A percentile compares a stretch with the other conserved stretches of the same genome.
phyloP scores from a whole-genome alignment of 495 filamentous ascomycete species.

The Saxophila tyrrhenica region DNA sequence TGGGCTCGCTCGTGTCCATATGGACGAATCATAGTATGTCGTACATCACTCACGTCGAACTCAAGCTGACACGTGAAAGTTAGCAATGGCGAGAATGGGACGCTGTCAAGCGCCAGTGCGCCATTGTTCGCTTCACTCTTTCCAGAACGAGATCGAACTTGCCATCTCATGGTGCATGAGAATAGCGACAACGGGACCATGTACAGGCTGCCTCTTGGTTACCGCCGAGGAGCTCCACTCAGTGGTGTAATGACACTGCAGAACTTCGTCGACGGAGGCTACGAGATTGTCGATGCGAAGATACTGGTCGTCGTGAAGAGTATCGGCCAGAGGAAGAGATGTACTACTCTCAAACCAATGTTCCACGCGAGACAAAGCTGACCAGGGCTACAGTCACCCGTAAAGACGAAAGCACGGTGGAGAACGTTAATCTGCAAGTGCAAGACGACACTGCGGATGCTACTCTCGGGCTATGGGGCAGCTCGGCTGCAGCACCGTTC shows the following conservation, averaged over 20 bases:
- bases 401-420: conserved; percentile 33
- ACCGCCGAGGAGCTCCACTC: conserved; percentile 27
- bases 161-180: conserved; percentile 42
- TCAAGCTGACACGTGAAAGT: conserved; percentile 2
- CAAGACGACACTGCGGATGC: conserved; percentile 51
- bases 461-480: conserved; percentile 43
- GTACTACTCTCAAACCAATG: conserved; percentile 14
- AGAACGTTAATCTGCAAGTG: conserved; percentile 42
- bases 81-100: conserved; percentile 26
- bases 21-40: conserved; percentile 25
- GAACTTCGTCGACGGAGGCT: conserved; percentile 41
- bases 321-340: conserved; percentile 38
- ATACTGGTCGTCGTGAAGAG: conserved; percentile 47
- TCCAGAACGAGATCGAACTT: conserved; percentile 39
- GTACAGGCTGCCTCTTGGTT: conserved; percentile 38
- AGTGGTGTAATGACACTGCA: conserved; percentile 44
- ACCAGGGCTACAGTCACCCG: conserved; percentile 28
- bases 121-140: conserved; percentile 38
- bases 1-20: conserved; percentile 29
- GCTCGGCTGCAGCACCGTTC: conserved; percentile 34
- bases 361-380: background rate
- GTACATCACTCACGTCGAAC: background rate
- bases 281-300: conserved; percentile 37
- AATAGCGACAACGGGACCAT: conserved; percentile 34
- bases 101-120: conserved; percentile 23